Conservation (phyloP, 257 asterid species). For the Dorcoceras hygrometricum region DNA sequence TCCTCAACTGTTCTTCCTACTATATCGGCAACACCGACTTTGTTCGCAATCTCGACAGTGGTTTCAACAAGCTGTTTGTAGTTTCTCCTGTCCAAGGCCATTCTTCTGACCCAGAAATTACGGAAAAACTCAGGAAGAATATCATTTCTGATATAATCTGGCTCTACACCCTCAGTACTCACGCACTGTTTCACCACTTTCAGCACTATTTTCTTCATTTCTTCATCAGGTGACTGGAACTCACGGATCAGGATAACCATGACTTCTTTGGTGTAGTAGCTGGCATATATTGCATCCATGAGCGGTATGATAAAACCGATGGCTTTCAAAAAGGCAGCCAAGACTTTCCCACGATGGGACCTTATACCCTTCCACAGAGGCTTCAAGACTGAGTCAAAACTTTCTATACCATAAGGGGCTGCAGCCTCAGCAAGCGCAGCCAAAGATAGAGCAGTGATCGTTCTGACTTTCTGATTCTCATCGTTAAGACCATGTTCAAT, state of each 20-base stretch:
- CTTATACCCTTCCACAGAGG: conserved; percentile 92
- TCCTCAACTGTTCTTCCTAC: conserved; percentile 89
- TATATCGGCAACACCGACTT: conserved; percentile 86
- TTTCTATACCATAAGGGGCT: conserved; percentile 91
- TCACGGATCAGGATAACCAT: conserved; percentile 86
- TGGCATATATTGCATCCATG: conserved; percentile 91
- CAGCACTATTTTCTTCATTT: conserved; percentile 91
- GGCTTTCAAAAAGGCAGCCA: conserved; percentile 90
- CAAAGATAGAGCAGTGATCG: conserved; percentile 82
- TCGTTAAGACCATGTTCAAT: conserved; percentile 91
- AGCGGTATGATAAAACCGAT: conserved; percentile 91
- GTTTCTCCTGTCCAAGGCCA: conserved; percentile 90
- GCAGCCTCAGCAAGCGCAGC: conserved; percentile 98
- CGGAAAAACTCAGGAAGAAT: conserved; percentile 92
- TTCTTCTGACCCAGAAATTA: conserved; percentile 87
- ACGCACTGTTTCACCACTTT: conserved; percentile 96
- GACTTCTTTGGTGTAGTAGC: conserved; percentile 89
- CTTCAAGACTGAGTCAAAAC: conserved; percentile 89
- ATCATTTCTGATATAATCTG: conserved; percentile 74
- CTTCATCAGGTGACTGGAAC: conserved; percentile 93
- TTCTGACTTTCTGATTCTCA: conserved; percentile 89
- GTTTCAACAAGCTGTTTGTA: conserved; percentile 90
- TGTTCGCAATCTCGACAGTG: conserved; percentile 86
- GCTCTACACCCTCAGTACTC: conserved; percentile 91
- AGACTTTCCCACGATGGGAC: conserved; percentile 89